These are phyloP conservation scores for Hibiscus syriacus DNA, from an alignment of 345 rosid genomes.

Conservation along the genomic window DNA sequence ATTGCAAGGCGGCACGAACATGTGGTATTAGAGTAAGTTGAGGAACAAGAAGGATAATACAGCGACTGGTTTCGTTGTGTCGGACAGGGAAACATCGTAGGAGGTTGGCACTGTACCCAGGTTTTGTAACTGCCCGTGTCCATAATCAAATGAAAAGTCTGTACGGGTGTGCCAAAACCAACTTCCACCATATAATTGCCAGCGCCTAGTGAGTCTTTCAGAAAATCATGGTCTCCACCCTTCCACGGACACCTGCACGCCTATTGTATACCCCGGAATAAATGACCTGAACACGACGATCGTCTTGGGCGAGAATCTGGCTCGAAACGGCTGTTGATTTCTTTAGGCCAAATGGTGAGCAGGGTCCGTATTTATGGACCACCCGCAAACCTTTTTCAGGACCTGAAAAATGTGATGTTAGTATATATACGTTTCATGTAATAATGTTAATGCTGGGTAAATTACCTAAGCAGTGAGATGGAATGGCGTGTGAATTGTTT, in stretches of 20 bases:
- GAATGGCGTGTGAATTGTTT: neutral
- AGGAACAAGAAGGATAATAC: constrained; percentile 14
- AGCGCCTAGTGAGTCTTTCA: neutral
- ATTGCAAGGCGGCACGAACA: neutral
- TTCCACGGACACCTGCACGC: no score
- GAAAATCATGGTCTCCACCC: no score
- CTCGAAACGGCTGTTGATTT: neutral
- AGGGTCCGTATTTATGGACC: no score
- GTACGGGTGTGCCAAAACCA: constrained; percentile 19
- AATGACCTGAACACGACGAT: constrained; percentile 1
- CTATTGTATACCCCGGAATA: neutral
- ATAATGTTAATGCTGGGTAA: no score
- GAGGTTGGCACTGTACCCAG: constrained; percentile 20
- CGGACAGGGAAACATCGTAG: neutral
- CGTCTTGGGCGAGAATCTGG: constrained; percentile 7
- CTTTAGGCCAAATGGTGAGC: constrained; percentile 4
- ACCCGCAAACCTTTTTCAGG: constrained; percentile 3
- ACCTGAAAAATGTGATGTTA: constrained; percentile 7
- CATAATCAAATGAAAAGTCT: constrained; percentile 5
- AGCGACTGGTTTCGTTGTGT: neutral
- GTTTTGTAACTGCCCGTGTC: constrained; percentile 20
- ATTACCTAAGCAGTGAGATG: neutral
- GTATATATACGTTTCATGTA: no score
- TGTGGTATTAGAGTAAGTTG: constrained; percentile 1
- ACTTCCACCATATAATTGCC: constrained; percentile 4